phyloP scores from a whole-genome alignment of 805 yeast species.

The Kodamaea kakaduensis region DNA sequence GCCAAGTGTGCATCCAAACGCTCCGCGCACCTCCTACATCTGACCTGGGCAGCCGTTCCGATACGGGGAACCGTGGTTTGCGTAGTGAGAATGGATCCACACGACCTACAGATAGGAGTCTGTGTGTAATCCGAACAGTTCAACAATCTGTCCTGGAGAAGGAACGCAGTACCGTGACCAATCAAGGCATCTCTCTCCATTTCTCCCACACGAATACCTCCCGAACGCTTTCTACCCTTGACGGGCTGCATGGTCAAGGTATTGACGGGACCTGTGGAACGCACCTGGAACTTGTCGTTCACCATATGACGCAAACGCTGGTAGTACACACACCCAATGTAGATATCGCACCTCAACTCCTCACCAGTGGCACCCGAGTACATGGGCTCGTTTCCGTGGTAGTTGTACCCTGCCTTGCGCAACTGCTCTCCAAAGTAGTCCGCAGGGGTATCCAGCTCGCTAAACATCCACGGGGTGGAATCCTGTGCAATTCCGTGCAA shows the following conservation, averaged over 20 bases:
- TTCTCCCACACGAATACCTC: constrained; percentile 99
- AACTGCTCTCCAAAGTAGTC: constrained; percentile 96
- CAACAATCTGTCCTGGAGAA: constrained; percentile 89
- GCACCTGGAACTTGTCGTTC: constrained; percentile 98
- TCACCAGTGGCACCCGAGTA: constrained; percentile 98
- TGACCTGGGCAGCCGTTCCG: constrained; percentile 69
- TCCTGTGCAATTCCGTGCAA: constrained; percentile 97
- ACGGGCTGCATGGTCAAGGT: constrained; percentile 98
- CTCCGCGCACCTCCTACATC: constrained; percentile 89
- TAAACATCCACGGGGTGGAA: constrained; percentile 93
- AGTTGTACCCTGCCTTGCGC: constrained; percentile 83
- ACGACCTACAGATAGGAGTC: constrained; percentile 80
- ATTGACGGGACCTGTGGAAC: constrained; percentile 98
- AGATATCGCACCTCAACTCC: constrained; percentile 92
- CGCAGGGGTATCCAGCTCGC: constrained; percentile 92
- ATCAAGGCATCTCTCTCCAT: constrained; percentile 99
- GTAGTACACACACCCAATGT: constrained; percentile 94
- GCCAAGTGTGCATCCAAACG: constrained; percentile 56
- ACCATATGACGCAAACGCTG: constrained; percentile 99
- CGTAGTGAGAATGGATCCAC: constrained; percentile 89
- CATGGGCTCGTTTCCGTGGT: constrained; percentile 98
- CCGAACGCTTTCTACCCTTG: constrained; percentile 96
- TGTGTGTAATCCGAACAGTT: constrained; percentile 96
- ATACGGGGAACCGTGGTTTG: constrained; percentile 89
- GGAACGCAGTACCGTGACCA: constrained; percentile 96